Percentiles rank a stretch among this genome's conserved stretches.
phyloP scores from a whole-genome alignment of 2,329 filamentous ascomycete genomes.

The Onygena corvina region DNA sequence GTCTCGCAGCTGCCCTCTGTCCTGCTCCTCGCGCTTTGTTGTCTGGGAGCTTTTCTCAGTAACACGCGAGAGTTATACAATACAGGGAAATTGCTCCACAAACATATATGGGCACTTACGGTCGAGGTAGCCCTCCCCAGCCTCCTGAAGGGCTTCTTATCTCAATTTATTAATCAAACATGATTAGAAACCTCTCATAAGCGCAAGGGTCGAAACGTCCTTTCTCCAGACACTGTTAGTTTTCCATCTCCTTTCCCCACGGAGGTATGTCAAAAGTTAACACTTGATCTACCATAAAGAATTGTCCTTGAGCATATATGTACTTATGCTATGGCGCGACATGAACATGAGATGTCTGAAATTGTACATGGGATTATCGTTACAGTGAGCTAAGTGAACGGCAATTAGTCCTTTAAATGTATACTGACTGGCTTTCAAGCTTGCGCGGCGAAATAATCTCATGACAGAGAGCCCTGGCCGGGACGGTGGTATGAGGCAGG shows the following conservation, averaged over 20 bases:
- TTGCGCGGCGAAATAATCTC: conserved; percentile 18
- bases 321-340: conserved; percentile 16
- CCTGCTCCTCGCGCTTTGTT: conserved; percentile 16
- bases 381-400: conserved; percentile 14
- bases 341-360: conserved; percentile 19
- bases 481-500: conserved; percentile 14
- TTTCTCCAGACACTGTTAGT: conserved; percentile 17
- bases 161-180: neutral
- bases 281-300: conserved; percentile 6
- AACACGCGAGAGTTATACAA: conserved; percentile 9
- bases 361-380: conserved; percentile 18
- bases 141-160: no score
- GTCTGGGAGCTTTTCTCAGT: conserved; percentile 14
- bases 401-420: neutral
- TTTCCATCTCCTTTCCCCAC: neutral
- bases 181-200: conserved; percentile 14
- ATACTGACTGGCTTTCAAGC: conserved; percentile 4
- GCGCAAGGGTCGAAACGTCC: conserved; percentile 16
- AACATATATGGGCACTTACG: conserved; percentile 14
- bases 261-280: neutral
- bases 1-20: conserved; percentile 12
- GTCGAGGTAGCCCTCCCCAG: no score
- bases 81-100: conserved; percentile 14
- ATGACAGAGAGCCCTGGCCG: conserved; percentile 14
- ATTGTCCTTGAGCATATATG: conserved; percentile 18